Evolutionary conservation across 2,329 filamentous ascomycete genomes (phyloP).

Genomic region (Colletotrichum agaves): DNA sequence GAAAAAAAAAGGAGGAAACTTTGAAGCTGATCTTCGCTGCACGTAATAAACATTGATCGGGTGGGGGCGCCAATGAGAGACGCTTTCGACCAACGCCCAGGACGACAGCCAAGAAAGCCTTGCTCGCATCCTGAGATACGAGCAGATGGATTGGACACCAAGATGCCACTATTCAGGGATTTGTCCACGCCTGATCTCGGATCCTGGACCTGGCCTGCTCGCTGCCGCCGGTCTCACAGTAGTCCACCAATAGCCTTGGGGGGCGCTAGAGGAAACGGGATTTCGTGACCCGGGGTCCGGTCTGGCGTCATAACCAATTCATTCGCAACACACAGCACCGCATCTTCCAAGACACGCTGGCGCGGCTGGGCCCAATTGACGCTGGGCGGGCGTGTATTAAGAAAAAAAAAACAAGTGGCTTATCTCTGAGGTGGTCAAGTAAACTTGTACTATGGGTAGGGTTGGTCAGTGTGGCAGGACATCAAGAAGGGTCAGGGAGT

Average conservation of each 20-base stretch:
- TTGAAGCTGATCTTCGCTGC: conserved; percentile 23
- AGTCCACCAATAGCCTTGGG: conserved; percentile 27
- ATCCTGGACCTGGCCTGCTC: not conserved
- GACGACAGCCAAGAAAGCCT: not conserved
- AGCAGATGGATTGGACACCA: no score
- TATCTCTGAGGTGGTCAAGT: not conserved
- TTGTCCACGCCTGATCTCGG: conserved; percentile 10
- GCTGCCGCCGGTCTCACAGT: not conserved
- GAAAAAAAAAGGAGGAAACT: no score
- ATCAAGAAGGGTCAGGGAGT: conserved; percentile 12
- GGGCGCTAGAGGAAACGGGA: conserved; percentile 4
- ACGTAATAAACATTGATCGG: conserved; percentile 6
- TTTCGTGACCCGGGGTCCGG: conserved; percentile 31
- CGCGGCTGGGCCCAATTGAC: not conserved
- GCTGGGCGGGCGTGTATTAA: not conserved
- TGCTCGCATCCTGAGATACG: not conserved
- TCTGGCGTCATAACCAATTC: conserved; percentile 29
- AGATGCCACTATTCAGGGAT: conserved; percentile 22
- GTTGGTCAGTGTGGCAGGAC: not conserved
- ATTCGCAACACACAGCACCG: not conserved
- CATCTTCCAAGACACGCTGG: not conserved
- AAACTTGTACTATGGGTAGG: not conserved
- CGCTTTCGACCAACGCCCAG: not conserved
- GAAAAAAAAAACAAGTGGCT: not conserved
- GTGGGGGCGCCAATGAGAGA: not conserved